A percentile compares a stretch with the other conserved stretches of the same genome.
These are phyloP conservation scores for Colletotrichum simmondsii DNA, from an alignment of 2,329 filamentous ascomycete genomes.

Conservation along the genomic window DNA sequence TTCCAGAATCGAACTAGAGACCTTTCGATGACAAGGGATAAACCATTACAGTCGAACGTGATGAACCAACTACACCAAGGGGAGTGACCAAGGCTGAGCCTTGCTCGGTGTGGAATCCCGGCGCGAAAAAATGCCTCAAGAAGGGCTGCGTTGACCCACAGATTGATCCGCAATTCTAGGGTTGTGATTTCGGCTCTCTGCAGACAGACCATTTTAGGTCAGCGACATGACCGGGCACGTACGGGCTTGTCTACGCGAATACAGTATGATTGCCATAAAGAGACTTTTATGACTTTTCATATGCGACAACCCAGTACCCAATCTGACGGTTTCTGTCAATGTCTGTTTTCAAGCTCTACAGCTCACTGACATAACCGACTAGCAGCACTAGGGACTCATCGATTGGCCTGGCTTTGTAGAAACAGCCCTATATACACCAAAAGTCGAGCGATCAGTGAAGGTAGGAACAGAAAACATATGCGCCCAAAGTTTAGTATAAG, in stretches of 20 bases:
- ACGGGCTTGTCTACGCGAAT: background rate
- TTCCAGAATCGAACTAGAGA: slow-evolving; percentile 33
- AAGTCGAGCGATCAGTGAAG: no score
- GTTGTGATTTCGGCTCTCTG: background rate
- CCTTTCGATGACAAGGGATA: slow-evolving; percentile 24
- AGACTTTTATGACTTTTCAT: background rate
- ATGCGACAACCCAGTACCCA: no score
- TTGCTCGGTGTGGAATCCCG: background rate
- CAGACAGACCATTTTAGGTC: background rate
- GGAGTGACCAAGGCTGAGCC: slow-evolving; percentile 18
- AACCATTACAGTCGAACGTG: slow-evolving; percentile 33
- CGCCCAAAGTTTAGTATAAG: background rate
- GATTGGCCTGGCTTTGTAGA: background rate
- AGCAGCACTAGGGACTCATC: background rate
- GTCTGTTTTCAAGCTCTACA: background rate
- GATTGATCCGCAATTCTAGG: background rate
- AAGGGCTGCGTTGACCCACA: background rate
- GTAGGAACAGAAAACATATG: no score
- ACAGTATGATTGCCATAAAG: background rate
- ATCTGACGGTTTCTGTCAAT: no score
- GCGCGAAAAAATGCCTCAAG: background rate
- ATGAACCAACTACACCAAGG: slow-evolving; percentile 34
- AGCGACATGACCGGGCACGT: background rate
- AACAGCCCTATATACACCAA: no score
- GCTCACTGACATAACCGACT: background rate